These are phyloP conservation scores for Graphium sp. DNA, from an alignment of 2,329 filamentous ascomycete species.

Conservation along the genomic window DNA sequence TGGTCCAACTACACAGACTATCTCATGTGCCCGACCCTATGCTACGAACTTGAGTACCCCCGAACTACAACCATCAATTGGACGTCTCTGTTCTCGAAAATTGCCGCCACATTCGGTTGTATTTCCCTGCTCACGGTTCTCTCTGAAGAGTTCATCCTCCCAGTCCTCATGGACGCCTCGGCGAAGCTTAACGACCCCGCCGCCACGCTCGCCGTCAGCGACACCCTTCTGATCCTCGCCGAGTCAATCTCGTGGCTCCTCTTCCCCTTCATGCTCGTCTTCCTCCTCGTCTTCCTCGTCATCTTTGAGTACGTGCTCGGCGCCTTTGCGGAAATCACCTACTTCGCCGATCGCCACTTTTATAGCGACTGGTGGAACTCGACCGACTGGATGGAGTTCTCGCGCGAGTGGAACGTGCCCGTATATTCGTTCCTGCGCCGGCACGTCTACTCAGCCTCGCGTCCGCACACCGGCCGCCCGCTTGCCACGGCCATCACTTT, in stretches of 20 bases:
- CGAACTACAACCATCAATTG: constrained; percentile 60
- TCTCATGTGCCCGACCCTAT: constrained; percentile 82
- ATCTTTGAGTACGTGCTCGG: constrained; percentile 96
- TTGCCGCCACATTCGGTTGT: constrained; percentile 81
- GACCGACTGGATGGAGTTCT: constrained; percentile 90
- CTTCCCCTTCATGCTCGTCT: constrained; percentile 94
- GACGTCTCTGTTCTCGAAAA: constrained; percentile 69
- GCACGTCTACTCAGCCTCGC: constrained; percentile 79
- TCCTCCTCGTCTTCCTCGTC: constrained; percentile 88
- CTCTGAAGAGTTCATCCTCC: constrained; percentile 89
- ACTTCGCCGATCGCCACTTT: constrained; percentile 87
- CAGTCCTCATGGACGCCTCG: constrained; percentile 61
- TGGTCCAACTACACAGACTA: constrained; percentile 72
- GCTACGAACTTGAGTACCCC: constrained; percentile 95
- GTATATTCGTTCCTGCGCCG: constrained; percentile 90
- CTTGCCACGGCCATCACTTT: constrained; percentile 84
- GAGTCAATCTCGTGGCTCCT: constrained; percentile 85
- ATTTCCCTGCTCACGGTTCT: constrained; percentile 87
- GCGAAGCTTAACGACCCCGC: constrained; percentile 26
- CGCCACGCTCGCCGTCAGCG: constrained; percentile 24
- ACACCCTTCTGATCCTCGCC: constrained; percentile 63
- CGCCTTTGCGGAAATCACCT: constrained; percentile 84
- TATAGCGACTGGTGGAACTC: constrained; percentile 68
- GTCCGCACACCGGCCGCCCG: constrained; percentile 57
- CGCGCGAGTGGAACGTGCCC: constrained; percentile 92